A percentile compares a stretch with the other conserved stretches of the same genome.
Conservation (phyloP, 495 filamentous ascomycete species). For the Pyronema domesticum region DNA sequence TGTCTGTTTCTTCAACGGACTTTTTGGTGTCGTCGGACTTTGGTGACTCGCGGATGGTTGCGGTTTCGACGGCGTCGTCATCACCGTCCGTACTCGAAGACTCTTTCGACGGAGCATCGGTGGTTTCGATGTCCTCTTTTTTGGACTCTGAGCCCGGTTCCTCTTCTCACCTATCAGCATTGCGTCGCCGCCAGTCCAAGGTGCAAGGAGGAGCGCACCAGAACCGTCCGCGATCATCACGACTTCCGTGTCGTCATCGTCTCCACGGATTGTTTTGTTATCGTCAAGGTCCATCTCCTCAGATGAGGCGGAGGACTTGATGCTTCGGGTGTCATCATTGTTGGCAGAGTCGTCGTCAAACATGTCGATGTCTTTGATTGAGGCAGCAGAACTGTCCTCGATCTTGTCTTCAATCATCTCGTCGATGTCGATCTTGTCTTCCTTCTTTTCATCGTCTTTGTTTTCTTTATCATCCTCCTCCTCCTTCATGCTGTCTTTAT, state of each 20-base stretch:
- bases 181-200: background rate
- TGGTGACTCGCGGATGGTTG: conserved; percentile 8
- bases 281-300: conserved; percentile 25
- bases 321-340: background rate
- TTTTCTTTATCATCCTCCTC: conserved; percentile 8
- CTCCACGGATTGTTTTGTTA: conserved; percentile 12
- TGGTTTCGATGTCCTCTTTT: conserved; percentile 26
- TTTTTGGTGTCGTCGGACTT: background rate
- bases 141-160: conserved; percentile 32
- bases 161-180: conserved; percentile 15
- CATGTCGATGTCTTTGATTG: conserved; percentile 3
- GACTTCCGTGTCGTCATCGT: conserved; percentile 32
- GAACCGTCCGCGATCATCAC: background rate
- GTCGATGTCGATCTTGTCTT: background rate
- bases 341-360: background rate
- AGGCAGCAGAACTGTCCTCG: conserved; percentile 19
- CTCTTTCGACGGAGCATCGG: conserved; percentile 10
- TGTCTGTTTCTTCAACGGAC: background rate
- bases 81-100: conserved; percentile 8
- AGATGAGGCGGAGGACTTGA: background rate
- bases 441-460: background rate
- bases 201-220: background rate
- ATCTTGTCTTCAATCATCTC: conserved; percentile 6
- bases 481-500: background rate
- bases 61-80: conserved; percentile 10